A percentile compares a stretch with the other conserved stretches of the same genome.
Evolutionary conservation across 805 yeast species (phyloP).

Genomic region (Candida quercuum): DNA sequence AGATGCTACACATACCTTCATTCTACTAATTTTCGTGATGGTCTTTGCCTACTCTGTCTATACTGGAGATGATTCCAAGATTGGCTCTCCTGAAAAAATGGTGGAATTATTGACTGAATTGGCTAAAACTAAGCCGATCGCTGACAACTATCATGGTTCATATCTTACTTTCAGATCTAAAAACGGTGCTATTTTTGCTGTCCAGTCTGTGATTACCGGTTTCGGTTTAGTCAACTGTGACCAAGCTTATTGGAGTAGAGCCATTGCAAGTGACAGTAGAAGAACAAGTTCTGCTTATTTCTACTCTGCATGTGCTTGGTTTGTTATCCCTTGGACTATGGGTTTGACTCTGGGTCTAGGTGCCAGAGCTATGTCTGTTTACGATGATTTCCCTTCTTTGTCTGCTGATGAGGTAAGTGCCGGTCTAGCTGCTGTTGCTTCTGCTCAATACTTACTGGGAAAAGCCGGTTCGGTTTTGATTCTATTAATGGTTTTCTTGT

Average conservation of each 20-base stretch:
- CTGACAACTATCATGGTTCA: slow-evolving; percentile 29
- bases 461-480: slow-evolving; percentile 37
- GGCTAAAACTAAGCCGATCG: slow-evolving; percentile 28
- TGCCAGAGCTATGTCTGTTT: slow-evolving; percentile 29
- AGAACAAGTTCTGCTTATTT: slow-evolving; percentile 33
- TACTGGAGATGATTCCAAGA: slow-evolving; percentile 10
- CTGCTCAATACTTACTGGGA: slow-evolving; percentile 37
- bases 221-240: slow-evolving; percentile 31
- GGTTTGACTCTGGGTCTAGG: slow-evolving; percentile 33
- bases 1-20: slow-evolving; percentile 45
- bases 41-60: slow-evolving; percentile 23
- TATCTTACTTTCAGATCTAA: slow-evolving; percentile 32
- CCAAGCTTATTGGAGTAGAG: slow-evolving; percentile 38
- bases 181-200: slow-evolving; percentile 27
- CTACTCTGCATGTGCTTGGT: slow-evolving; percentile 35
- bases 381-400: slow-evolving; percentile 31
- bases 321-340: slow-evolving; percentile 33
- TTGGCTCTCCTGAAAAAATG: slow-evolving; percentile 35
- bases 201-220: slow-evolving; percentile 29
- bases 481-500: slow-evolving; percentile 35
- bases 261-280: slow-evolving; percentile 34
- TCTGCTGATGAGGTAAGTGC: slow-evolving; percentile 28
- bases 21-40: slow-evolving; percentile 35
- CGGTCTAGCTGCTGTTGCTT: slow-evolving; percentile 38
- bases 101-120: slow-evolving; percentile 35